These are phyloP conservation scores for Luzula sylvatica DNA, from an alignment of 176 grass and related monocot species.

Conservation along the genomic window DNA sequence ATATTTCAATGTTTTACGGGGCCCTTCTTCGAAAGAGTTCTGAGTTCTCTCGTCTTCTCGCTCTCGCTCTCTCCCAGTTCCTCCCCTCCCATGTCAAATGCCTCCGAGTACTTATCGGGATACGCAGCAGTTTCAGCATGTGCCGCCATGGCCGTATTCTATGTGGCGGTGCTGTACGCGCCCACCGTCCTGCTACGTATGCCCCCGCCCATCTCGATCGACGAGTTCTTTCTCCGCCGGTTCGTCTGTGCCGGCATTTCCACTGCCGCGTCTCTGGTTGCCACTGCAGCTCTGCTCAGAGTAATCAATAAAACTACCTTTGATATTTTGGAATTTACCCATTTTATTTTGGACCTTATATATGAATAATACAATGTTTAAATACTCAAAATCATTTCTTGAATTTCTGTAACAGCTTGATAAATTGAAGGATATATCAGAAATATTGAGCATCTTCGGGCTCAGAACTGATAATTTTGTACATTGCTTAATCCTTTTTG, in stretches of 20 bases:
- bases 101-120: neutral
- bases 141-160: slow-evolving; percentile 38
- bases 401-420: slow-evolving; percentile 11
- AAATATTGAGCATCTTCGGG: slow-evolving; percentile 45
- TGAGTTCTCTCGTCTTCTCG: no score
- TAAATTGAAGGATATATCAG: slow-evolving; percentile 19
- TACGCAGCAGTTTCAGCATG: slow-evolving; percentile 23
- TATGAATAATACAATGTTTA: no score
- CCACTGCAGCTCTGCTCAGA: slow-evolving; percentile 19
- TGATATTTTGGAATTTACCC: neutral
- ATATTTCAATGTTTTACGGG: no score
- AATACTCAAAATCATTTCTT: no score
- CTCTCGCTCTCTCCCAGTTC: no score
- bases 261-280: slow-evolving; percentile 15
- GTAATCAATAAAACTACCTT: slow-evolving; percentile 2
- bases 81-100: neutral
- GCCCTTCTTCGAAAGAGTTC: no score
- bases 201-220: slow-evolving; percentile 19
- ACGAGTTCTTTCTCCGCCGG: slow-evolving; percentile 26
- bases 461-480: slow-evolving; percentile 56
- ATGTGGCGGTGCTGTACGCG: slow-evolving; percentile 39
- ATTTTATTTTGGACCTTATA: no score
- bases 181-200: slow-evolving; percentile 34
- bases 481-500: slow-evolving; percentile 1
- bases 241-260: slow-evolving; percentile 36